phyloP scores from a whole-genome alignment of 2,329 filamentous ascomycete species.

The Rhynchosporium agropyri region DNA sequence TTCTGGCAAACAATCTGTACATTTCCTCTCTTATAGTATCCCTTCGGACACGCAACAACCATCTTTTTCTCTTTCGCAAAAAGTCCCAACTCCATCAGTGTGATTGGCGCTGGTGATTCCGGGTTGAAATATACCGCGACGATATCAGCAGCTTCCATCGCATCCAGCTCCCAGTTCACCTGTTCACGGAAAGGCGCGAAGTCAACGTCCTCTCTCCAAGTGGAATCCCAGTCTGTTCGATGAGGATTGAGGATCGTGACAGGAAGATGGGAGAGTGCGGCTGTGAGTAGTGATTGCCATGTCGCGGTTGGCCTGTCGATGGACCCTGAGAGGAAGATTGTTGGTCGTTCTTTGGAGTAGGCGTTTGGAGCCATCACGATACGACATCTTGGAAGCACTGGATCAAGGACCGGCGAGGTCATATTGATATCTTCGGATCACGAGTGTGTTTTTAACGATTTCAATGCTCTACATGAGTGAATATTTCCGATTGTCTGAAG shows the following conservation, averaged over 20 bases:
- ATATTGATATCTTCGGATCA: background rate
- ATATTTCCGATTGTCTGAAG: background rate
- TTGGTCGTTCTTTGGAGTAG: slow-evolving; percentile 24
- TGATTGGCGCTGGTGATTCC: slow-evolving; percentile 56
- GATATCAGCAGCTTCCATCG: slow-evolving; percentile 55
- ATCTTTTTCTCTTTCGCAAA: slow-evolving; percentile 52
- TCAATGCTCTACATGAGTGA: background rate
- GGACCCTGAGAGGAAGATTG: slow-evolving; percentile 62
- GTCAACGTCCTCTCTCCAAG: slow-evolving; percentile 53
- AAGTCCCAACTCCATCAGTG: slow-evolving; percentile 63
- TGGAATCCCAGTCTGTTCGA: slow-evolving; percentile 57
- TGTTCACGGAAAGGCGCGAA: slow-evolving; percentile 55
- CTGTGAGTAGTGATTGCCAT: slow-evolving; percentile 54
- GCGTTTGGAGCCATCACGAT: slow-evolving; percentile 28
- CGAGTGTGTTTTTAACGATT: background rate
- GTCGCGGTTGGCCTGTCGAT: slow-evolving; percentile 45
- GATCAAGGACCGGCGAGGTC: background rate
- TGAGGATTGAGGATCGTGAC: slow-evolving; percentile 61
- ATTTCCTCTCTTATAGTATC: slow-evolving; percentile 62
- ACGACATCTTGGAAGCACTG: background rate
- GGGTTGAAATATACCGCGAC: slow-evolving; percentile 60
- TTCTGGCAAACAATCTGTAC: slow-evolving; percentile 58
- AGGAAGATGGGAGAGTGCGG: slow-evolving; percentile 47
- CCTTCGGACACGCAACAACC: slow-evolving; percentile 53
- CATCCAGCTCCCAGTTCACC: slow-evolving; percentile 63